phyloP scores from a whole-genome alignment of 139 green algal genomes.

The Spirogloea muscicola region DNA sequence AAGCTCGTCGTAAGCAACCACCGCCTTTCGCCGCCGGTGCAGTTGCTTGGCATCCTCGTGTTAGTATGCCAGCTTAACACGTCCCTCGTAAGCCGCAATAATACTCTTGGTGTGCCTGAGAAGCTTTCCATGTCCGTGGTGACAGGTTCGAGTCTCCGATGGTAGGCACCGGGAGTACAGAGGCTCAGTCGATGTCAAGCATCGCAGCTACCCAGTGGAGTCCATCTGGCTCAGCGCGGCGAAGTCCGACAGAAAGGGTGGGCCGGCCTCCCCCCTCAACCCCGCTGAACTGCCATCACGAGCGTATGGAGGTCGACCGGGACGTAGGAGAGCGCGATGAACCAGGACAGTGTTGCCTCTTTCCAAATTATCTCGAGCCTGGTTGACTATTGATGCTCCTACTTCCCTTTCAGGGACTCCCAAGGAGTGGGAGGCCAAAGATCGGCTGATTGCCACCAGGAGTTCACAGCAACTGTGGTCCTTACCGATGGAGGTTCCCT shows the following conservation, averaged over 20 bases:
- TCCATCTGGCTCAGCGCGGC: conserved; percentile 45
- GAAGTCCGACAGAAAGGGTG: conserved; percentile 30
- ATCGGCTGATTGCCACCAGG: background rate
- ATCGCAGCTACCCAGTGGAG: conserved; percentile 35
- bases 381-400: background rate
- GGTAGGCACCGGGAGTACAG: conserved; percentile 23
- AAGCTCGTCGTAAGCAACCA: conserved; percentile 37
- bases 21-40: too few relatives aligned
- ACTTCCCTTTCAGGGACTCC: background rate
- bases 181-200: conserved; percentile 17
- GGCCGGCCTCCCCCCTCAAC: background rate
- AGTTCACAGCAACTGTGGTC: conserved; percentile 45
- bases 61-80: too few relatives aligned
- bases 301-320: background rate
- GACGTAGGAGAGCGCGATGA: background rate
- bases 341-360: background rate
- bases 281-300: conserved; percentile 3
- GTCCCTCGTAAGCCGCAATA: too few relatives aligned
- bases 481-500: conserved; percentile 19
- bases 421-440: background rate
- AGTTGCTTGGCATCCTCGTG: background rate
- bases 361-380: background rate
- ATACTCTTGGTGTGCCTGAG: too few relatives aligned
- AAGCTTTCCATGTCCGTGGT: background rate
- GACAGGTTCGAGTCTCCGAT: conserved; percentile 29